Conservation (phyloP, 2,329 filamentous ascomycete species). For the Ceratocystis colombiana region DNA sequence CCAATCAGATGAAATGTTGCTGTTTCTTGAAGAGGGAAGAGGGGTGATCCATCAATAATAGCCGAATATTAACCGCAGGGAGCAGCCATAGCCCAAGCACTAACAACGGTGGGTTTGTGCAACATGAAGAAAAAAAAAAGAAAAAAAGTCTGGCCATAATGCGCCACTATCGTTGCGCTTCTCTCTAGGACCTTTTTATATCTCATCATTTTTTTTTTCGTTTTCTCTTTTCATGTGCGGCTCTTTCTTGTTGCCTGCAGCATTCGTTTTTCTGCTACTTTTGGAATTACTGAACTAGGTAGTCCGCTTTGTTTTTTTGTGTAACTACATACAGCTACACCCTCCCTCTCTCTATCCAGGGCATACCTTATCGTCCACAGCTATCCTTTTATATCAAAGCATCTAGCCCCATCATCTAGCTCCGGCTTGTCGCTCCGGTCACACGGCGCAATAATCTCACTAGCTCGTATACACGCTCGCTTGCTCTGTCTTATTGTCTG, state of each 20-base stretch:
- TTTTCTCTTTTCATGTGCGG: constrained; percentile 3
- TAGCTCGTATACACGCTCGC: neutral
- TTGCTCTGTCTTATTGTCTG: constrained; percentile 10
- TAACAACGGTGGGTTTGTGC: neutral
- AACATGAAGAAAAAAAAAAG: neutral
- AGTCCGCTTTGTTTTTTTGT: neutral
- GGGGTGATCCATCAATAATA: neutral
- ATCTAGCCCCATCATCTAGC: neutral
- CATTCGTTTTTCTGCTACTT: neutral
- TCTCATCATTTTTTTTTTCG: constrained; percentile 12
- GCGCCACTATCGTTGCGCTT: neutral
- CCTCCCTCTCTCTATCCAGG: neutral
- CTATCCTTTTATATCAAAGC: neutral
- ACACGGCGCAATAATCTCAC: neutral
- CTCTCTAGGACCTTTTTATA: neutral
- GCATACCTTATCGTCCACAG: neutral
- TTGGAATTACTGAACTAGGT: constrained; percentile 5
- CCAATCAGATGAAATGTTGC: neutral
- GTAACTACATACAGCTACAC: neutral
- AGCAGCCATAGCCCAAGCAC: neutral
- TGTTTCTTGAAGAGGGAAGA: neutral
- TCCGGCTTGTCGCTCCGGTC: neutral
- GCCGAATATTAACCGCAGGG: neutral
- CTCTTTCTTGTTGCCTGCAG: neutral
- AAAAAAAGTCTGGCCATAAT: constrained; percentile 5